Conservation (phyloP, 2,329 filamentous ascomycete genomes). For the Xenoacremonium recifei region DNA sequence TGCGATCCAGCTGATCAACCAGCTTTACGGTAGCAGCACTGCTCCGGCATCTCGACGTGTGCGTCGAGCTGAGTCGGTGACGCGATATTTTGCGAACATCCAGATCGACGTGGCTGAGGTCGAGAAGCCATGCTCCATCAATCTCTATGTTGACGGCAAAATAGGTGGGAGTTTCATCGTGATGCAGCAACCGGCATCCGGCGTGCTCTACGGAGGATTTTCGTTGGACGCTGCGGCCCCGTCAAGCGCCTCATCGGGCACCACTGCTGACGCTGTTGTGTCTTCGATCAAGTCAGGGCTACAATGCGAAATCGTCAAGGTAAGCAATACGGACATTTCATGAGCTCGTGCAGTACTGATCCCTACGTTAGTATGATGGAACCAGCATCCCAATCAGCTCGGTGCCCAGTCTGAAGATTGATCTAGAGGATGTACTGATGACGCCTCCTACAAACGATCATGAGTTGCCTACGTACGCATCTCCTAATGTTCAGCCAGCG, state of each 20-base stretch:
- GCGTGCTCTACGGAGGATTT: slow-evolving; percentile 31
- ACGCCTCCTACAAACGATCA: slow-evolving; percentile 22
- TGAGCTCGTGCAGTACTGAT: neutral
- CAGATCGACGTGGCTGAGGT: slow-evolving; percentile 34
- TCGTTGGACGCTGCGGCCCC: slow-evolving; percentile 64
- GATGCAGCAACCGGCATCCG: slow-evolving; percentile 33
- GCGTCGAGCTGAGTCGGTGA: slow-evolving; percentile 13
- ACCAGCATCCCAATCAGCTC: slow-evolving; percentile 21
- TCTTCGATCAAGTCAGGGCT: slow-evolving; percentile 26
- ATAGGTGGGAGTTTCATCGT: slow-evolving; percentile 34
- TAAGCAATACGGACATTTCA: slow-evolving; percentile 8
- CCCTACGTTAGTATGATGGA: slow-evolving; percentile 31
- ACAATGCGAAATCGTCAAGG: slow-evolving; percentile 33
- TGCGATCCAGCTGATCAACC: slow-evolving; percentile 32
- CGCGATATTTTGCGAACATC: slow-evolving; percentile 35
- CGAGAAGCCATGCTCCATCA: slow-evolving; percentile 34
- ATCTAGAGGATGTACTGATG: slow-evolving; percentile 31
- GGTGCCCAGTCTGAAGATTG: slow-evolving; percentile 35
- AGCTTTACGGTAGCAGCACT: slow-evolving; percentile 24
- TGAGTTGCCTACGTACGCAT: slow-evolving; percentile 28
- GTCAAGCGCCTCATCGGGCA: slow-evolving; percentile 45
- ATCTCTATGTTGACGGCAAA: slow-evolving; percentile 32
- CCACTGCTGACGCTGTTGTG: slow-evolving; percentile 20
- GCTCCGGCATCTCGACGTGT: slow-evolving; percentile 4
- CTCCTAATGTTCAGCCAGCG: slow-evolving; percentile 13